Percentiles rank a stretch among this genome's conserved stretches.
These are phyloP conservation scores for Shiraia sp. DNA, from an alignment of 2,329 filamentous ascomycete genomes.

Conservation along the genomic window DNA sequence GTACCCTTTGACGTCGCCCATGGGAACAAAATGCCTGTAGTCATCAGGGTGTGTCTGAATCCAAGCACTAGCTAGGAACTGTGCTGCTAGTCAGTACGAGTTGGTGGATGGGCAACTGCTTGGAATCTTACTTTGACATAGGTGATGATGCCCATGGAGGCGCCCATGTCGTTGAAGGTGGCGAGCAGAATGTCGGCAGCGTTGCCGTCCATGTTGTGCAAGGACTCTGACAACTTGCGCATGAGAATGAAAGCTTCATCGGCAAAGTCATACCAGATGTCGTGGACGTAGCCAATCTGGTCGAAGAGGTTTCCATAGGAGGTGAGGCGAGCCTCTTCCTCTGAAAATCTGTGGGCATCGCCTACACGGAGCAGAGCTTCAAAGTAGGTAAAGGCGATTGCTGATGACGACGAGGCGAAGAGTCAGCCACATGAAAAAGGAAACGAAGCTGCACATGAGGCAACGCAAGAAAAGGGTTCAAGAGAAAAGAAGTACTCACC, in stretches of 20 bases:
- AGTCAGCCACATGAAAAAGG: too few relatives aligned
- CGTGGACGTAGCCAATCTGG: constrained; percentile 68
- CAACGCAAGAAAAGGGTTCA: not conserved
- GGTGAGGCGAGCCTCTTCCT: constrained; percentile 73
- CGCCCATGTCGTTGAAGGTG: constrained; percentile 72
- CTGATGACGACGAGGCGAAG: constrained; percentile 54
- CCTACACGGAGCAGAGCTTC: constrained; percentile 75
- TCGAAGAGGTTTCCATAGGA: constrained; percentile 72
- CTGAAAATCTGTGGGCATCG: constrained; percentile 66
- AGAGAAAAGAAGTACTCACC: constrained; percentile 61
- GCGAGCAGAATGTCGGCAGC: constrained; percentile 60
- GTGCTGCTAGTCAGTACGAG: constrained; percentile 23
- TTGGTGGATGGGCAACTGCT: not conserved
- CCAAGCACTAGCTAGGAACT: constrained; percentile 82
- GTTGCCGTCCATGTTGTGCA: constrained; percentile 58
- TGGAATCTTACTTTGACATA: constrained; percentile 66
- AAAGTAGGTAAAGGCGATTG: constrained; percentile 90
- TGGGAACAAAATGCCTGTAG: constrained; percentile 71
- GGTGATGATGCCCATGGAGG: constrained; percentile 79
- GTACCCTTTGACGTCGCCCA: constrained; percentile 66
- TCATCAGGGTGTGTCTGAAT: constrained; percentile 73
- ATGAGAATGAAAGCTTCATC: constrained; percentile 74
- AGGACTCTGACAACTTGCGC: constrained; percentile 62
- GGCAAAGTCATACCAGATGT: constrained; percentile 81
- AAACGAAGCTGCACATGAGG: too few relatives aligned